Conservation (phyloP, 1,284 basidiomycete species). For the Phenoliferia sp. region DNA sequence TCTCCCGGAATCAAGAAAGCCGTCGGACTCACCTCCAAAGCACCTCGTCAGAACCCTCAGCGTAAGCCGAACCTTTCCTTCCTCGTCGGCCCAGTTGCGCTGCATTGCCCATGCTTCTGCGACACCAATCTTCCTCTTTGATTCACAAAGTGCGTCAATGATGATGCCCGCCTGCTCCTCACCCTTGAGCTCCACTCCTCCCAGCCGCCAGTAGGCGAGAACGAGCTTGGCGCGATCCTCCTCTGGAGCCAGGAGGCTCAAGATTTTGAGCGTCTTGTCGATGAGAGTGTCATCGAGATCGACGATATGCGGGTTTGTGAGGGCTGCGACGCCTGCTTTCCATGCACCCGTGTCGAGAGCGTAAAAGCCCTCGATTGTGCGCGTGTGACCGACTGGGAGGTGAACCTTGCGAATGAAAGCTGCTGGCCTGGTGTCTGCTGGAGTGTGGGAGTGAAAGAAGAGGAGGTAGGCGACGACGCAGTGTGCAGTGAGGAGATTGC, state of each 20-base stretch:
- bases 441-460: slow-evolving; percentile 3
- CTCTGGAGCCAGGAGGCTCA: slow-evolving; percentile 3
- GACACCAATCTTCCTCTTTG: slow-evolving; percentile 11
- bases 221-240: slow-evolving; percentile 17
- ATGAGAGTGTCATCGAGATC: slow-evolving; percentile 17
- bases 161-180: slow-evolving; percentile 14
- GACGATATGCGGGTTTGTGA: slow-evolving; percentile 25
- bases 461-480: slow-evolving; percentile 29
- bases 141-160: slow-evolving; percentile 23
- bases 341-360: slow-evolving; percentile 22
- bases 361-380: slow-evolving; percentile 18
- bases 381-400: slow-evolving; percentile 20
- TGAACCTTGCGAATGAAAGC: slow-evolving; percentile 8
- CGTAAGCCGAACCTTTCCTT: slow-evolving; percentile 11
- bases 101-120: slow-evolving; percentile 27
- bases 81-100: slow-evolving; percentile 16
- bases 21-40: slow-evolving; percentile 27
- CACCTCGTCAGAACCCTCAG: slow-evolving; percentile 15
- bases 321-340: slow-evolving; percentile 10
- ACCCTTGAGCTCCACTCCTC: slow-evolving; percentile 8
- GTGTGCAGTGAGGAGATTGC: background rate
- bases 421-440: background rate
- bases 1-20: background rate
- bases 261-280: slow-evolving; percentile 17
- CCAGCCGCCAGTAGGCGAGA: slow-evolving; percentile 24